Evolutionary conservation across 495 filamentous ascomycete genomes (phyloP).

Genomic region (Lineolata rhizophorae): DNA sequence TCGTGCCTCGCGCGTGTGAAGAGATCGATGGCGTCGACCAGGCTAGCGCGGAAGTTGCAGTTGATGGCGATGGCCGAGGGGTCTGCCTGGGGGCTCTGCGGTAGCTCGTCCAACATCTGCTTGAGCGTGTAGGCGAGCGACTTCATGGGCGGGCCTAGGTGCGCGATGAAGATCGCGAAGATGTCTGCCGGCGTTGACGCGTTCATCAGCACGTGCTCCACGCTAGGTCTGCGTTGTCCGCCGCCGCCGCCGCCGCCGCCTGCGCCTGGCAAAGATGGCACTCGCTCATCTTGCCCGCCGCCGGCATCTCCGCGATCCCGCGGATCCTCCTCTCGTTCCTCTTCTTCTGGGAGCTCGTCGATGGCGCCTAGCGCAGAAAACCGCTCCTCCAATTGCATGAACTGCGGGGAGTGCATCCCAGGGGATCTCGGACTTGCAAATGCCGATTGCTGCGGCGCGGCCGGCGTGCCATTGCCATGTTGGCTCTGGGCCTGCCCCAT

Average conservation of each 20-base stretch:
- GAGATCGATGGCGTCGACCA: slow-evolving; percentile 55
- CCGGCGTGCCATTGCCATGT: too few relatives aligned
- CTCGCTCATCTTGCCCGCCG: background rate
- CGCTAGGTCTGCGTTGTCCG: too few relatives aligned
- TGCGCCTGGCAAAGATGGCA: background rate
- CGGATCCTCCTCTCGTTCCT: too few relatives aligned
- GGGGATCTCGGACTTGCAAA: too few relatives aligned
- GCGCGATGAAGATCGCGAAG: slow-evolving; percentile 66
- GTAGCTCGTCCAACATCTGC: slow-evolving; percentile 69
- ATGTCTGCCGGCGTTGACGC: slow-evolving; percentile 47
- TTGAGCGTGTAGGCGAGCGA: slow-evolving; percentile 77
- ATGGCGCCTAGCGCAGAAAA: slow-evolving; percentile 5
- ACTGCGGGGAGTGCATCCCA: slow-evolving; percentile 7
- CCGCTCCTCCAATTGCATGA: slow-evolving; percentile 5
- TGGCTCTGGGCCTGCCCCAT: too few relatives aligned
- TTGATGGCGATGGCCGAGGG: slow-evolving; percentile 45
- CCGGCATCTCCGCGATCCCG: too few relatives aligned
- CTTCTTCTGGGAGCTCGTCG: background rate
- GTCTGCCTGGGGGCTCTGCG: slow-evolving; percentile 43
- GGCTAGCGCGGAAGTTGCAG: slow-evolving; percentile 51
- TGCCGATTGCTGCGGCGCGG: too few relatives aligned
- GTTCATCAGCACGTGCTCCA: slow-evolving; percentile 4
- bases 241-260: slow-evolving; percentile 4
- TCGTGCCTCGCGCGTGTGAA: slow-evolving; percentile 53
- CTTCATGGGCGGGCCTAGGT: slow-evolving; percentile 87